phyloP scores from a whole-genome alignment of 2,329 filamentous ascomycete genomes.

The Clarireedia homoeocarpa region DNA sequence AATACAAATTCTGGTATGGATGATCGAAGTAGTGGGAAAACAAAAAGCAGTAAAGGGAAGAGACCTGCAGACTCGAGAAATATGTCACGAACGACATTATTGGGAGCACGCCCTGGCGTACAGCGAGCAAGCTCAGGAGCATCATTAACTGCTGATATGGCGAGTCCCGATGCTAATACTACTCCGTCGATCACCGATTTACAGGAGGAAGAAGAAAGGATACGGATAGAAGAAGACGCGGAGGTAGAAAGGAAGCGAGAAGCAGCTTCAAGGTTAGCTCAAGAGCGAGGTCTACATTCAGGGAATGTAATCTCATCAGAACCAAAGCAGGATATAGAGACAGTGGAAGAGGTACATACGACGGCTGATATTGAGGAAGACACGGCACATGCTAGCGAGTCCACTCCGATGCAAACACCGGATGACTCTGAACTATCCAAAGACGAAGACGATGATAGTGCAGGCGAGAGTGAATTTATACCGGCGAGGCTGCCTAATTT shows the following conservation, averaged over 20 bases:
- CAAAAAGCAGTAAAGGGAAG: conserved; percentile 53
- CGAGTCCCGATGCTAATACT: conserved; percentile 32
- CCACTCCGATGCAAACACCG: neutral
- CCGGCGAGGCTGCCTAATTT: conserved; percentile 53
- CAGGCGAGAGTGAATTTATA: conserved; percentile 38
- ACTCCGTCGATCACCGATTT: conserved; percentile 44
- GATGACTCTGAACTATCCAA: neutral
- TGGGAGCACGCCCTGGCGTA: conserved; percentile 16
- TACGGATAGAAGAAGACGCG: conserved; percentile 41
- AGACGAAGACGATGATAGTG: conserved; percentile 2
- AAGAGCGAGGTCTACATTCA: conserved; percentile 39
- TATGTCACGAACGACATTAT: conserved; percentile 41
- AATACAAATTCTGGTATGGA: conserved; percentile 52
- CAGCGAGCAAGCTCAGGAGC: conserved; percentile 19
- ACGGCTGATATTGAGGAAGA: neutral
- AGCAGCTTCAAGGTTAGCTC: conserved; percentile 44
- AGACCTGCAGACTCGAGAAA: conserved; percentile 38
- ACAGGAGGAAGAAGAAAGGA: conserved; percentile 43
- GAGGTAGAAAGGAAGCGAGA: conserved; percentile 45
- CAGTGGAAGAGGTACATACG: conserved; percentile 8
- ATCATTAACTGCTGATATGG: conserved; percentile 27
- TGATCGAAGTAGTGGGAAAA: conserved; percentile 62
- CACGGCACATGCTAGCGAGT: neutral
- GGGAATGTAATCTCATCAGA: conserved; percentile 25
- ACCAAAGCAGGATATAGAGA: conserved; percentile 14